These are phyloP conservation scores for Acorus calamus DNA, from an alignment of 106 monocot genomes.

Conservation along the genomic window DNA sequence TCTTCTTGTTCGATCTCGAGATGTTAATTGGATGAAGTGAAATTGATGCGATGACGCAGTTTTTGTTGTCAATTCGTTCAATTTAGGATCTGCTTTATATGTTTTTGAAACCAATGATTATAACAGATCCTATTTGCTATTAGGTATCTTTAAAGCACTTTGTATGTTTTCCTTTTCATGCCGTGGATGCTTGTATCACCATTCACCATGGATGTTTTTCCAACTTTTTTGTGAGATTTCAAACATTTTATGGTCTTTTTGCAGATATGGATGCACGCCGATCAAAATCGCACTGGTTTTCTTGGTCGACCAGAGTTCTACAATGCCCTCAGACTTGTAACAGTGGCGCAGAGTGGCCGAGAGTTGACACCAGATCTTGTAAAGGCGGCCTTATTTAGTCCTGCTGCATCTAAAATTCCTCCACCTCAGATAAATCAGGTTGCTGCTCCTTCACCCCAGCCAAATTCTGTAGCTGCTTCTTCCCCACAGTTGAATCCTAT, in stretches of 20 bases:
- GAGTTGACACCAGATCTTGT: slow-evolving; percentile 76
- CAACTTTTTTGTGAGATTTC: too few species aligned
- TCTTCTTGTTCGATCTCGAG: not conserved
- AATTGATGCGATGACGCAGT: too few species aligned
- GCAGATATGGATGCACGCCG: slow-evolving; percentile 88
- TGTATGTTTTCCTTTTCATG: too few species aligned
- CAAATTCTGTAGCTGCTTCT: slow-evolving; percentile 14
- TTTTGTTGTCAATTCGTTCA: too few species aligned
- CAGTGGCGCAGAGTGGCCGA: slow-evolving; percentile 81
- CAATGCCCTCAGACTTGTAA: slow-evolving; percentile 77
- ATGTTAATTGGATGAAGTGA: too few species aligned
- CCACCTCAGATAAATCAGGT: slow-evolving; percentile 55
- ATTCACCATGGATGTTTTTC: too few species aligned
- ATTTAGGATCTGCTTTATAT: too few species aligned
- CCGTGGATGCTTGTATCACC: too few species aligned
- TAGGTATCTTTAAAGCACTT: too few species aligned
- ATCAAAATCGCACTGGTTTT: slow-evolving; percentile 57
- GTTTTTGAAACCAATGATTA: too few species aligned
- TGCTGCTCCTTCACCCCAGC: slow-evolving; percentile 14
- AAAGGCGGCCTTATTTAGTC: slow-evolving; percentile 76
- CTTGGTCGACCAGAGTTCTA: slow-evolving; percentile 86
- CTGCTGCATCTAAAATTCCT: slow-evolving; percentile 87
- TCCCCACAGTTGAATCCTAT: not conserved
- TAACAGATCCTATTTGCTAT: too few species aligned
- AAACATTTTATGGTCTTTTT: slow-evolving; percentile 6